Conservation (phyloP, 768 basidiomycete species). For the Neoboletus magnificus region DNA sequence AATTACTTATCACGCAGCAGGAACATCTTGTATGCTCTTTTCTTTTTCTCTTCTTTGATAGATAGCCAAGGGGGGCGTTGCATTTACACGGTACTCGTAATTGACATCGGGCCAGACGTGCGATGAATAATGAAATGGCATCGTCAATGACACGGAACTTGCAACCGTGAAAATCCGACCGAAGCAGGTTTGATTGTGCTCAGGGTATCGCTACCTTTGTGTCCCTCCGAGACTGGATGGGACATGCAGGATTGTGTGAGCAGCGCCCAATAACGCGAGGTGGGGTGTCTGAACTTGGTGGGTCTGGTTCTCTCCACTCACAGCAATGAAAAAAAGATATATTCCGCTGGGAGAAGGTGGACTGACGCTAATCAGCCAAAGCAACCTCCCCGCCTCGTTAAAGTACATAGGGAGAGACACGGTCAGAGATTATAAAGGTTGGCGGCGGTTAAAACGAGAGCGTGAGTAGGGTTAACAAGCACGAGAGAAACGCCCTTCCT, state of each 20-base stretch:
- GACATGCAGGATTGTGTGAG: too few relatives aligned
- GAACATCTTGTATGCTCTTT: conserved; percentile 1
- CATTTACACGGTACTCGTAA: conserved; percentile 4
- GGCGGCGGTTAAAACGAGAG: not conserved
- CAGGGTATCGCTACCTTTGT: not conserved
- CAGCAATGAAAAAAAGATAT: not conserved
- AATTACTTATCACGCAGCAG: not conserved
- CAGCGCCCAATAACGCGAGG: too few relatives aligned
- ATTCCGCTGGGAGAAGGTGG: not conserved
- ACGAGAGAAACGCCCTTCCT: not conserved
- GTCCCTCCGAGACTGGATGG: too few relatives aligned
- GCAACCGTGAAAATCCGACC: too few relatives aligned
- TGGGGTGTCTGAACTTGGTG: not conserved
- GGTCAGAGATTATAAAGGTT: not conserved
- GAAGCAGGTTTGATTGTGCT: not conserved
- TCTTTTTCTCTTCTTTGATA: not conserved
- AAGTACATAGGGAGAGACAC: conserved; percentile 1
- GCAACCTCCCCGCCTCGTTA: not conserved
- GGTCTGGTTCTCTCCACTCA: not conserved
- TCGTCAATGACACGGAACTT: not conserved
- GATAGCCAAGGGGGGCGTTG: not conserved
- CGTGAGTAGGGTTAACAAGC: conserved; percentile 1
- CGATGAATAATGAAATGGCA: conserved; percentile 5
- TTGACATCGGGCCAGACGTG: not conserved
- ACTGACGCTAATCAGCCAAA: conserved; percentile 4